Evolutionary conservation across 2,329 filamentous ascomycete species (phyloP), one percentile per base, ranked within the genome.

Genomic region (Ophiostoma triangulosporum): DNA sequence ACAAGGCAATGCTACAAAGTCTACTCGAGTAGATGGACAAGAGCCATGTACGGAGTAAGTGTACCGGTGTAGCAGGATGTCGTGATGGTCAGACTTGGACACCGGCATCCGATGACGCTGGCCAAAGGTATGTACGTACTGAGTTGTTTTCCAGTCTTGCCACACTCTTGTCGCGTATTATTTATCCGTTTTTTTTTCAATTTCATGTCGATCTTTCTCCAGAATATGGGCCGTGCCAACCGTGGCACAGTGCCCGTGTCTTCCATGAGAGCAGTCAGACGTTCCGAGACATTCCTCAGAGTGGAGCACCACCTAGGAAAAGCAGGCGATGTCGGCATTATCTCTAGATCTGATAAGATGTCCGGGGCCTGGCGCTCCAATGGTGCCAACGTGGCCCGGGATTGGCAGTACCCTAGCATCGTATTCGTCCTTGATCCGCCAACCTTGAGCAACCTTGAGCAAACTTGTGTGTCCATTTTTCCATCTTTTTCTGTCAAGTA

Each of bases 281-380:
- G 43, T 49, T 40, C 38, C 38, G 38, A 43, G 20, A 43, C 20
- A 43, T 43, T 45, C 53, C 53, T 51, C 32, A 26, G 36, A 26
- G 53, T 53, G 45, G 54, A 55, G 54, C 33, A 57, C 56, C 54
- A 48, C 51, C 57, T 40, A 14, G 15, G 33, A 29, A 40, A 27
- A 17, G 43, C 17, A 27, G 58, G 64, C 70, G 67, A 70, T 66
- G 68, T 72, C 69, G 70, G 70, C 62, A 60, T 73, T 72, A 76
- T 76, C 72, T 70, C 66, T 60, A 66, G 71, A 75, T 75, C 72
- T 67, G 71, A 75, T 75, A 73, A 75, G 72, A 75, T 75, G 36
- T 29, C 27, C 38, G 29, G 32, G 36, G 35, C 35, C n/a, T 27
- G 15, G 33, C 14, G 43, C 26, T n/a, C 33, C 53, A 52, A 29